These are phyloP conservation scores for Fomitopsis pulvina DNA, from an alignment of 768 basidiomycete species.

Conservation along the genomic window DNA sequence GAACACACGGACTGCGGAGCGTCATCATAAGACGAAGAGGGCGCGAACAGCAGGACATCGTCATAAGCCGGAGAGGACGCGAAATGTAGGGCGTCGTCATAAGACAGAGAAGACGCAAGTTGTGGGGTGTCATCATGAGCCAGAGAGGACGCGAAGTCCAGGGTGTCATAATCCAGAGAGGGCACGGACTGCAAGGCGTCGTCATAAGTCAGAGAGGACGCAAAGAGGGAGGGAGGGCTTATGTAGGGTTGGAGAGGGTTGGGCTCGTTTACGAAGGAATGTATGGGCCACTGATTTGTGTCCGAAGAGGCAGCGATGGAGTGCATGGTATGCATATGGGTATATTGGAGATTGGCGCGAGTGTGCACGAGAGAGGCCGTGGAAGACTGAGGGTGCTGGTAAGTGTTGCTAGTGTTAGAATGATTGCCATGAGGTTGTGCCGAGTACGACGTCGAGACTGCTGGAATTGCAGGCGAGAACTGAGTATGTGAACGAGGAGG, in stretches of 20 bases:
- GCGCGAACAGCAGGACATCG: no score
- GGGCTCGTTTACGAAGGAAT: constrained; percentile 35
- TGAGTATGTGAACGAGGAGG: constrained; percentile 33
- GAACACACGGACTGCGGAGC: no score
- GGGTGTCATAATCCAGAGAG: no score
- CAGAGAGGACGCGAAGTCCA: no score
- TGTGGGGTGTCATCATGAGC: no score
- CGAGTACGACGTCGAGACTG: constrained; percentile 42
- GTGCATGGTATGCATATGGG: constrained; percentile 35
- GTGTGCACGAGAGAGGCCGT: constrained; percentile 21
- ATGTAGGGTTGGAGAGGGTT: constrained; percentile 64
- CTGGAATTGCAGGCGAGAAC: constrained; percentile 52
- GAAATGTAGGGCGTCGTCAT: no score
- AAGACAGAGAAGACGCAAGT: no score
- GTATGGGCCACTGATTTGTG: constrained; percentile 48
- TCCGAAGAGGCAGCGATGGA: constrained; percentile 41
- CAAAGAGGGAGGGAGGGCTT: constrained; percentile 23
- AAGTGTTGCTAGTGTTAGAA: constrained; percentile 27
- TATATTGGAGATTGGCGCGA: constrained; percentile 34
- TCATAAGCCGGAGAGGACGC: no score
- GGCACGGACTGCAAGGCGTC: constrained; percentile 24
- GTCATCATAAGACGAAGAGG: no score
- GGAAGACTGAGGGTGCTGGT: no score
- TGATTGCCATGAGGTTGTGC: constrained; percentile 44
- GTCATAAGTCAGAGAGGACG: not conserved